Evolutionary conservation across 2,329 filamentous ascomycete genomes (phyloP), one percentile per base, ranked within the genome.

Genomic region (Simplicillium sp.): DNA sequence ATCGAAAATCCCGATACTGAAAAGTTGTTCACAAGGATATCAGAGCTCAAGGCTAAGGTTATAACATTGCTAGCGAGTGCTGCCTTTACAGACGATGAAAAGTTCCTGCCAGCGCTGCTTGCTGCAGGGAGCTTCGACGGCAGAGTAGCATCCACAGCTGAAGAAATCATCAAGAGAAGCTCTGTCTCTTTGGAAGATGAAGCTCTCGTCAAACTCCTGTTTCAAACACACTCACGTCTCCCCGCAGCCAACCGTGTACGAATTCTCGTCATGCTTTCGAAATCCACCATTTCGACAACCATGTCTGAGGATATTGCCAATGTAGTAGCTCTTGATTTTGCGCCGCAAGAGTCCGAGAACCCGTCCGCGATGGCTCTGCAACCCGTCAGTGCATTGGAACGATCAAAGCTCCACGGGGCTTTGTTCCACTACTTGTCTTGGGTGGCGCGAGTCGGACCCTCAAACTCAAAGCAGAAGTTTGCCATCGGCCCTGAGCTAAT

Each of bases 401-500:
- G 79, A 2, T 75, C 78, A 2, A 94, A 92, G 57, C 73, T 96
- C 9, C 78, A 88, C 48, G 82, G 80, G 36, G 86, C 89, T 1
- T 72, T 95, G 4, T 92, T 97, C 52, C 77, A 82, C 32, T 94
- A 90, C 51, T 77, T 94, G 42, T 85, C 87, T 39, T 97, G 89
- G 77, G 79, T 92, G 11, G 85, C 89, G 9, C 78, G 83, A 28
- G 79, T 87, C 50, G 85, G 82, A 7, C 73, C 79, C 1, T 25
- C 20, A 0, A 62, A 60, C n/a, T 59, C 61, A 0, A 62, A 60
- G 25, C 63, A 72, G 1, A 71, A 78, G 38, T 76, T 92, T 40
- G 61, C 70, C 8, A 80, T 94, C 49, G 85, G 84, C 0, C 69
- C 75, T 2, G 73, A 75, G 34, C 70, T 94, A 3, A 77, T 94